phyloP scores from a whole-genome alignment of 2,329 filamentous ascomycete species.

The Epichloe sp. region DNA sequence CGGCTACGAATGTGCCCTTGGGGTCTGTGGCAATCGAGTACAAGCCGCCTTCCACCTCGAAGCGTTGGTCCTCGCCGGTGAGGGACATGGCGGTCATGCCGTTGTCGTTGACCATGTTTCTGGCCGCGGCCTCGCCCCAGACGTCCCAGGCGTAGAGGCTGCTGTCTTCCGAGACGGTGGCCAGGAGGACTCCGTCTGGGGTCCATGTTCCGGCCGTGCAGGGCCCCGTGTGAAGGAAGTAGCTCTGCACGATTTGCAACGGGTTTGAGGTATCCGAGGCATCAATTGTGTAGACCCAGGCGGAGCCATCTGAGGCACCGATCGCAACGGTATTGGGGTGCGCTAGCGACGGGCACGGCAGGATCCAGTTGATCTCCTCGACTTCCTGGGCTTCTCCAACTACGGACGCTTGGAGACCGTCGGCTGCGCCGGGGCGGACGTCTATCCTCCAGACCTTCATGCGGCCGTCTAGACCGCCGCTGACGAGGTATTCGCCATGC shows the following conservation, averaged over 20 bases:
- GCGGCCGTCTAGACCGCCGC: constrained; percentile 75
- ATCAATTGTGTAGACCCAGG: constrained; percentile 92
- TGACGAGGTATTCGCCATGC: constrained; percentile 71
- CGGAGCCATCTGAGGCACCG: constrained; percentile 78
- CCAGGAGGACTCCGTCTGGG: constrained; percentile 71
- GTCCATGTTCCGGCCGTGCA: constrained; percentile 91
- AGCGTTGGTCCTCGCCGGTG: constrained; percentile 73
- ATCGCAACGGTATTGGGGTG: constrained; percentile 75
- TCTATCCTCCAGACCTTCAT: constrained; percentile 55
- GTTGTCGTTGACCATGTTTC: constrained; percentile 35
- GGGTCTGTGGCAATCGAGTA: constrained; percentile 81
- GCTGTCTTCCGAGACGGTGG: constrained; percentile 78
- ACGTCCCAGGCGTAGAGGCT: constrained; percentile 89
- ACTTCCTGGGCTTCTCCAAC: constrained; percentile 76
- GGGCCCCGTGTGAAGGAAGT: constrained; percentile 76
- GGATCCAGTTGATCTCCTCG: constrained; percentile 87
- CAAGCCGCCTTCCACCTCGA: constrained; percentile 80
- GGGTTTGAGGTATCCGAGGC: constrained; percentile 42
- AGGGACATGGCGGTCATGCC: constrained; percentile 60
- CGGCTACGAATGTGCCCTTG: constrained; percentile 64
- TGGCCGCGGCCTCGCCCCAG: constrained; percentile 61
- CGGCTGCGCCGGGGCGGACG: constrained; percentile 31
- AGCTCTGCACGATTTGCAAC: constrained; percentile 76
- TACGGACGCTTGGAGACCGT: constrained; percentile 39
- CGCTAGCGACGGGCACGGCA: constrained; percentile 55